Conservation (phyloP, 306 rosid species). For the Cucurbita maxima region DNA sequence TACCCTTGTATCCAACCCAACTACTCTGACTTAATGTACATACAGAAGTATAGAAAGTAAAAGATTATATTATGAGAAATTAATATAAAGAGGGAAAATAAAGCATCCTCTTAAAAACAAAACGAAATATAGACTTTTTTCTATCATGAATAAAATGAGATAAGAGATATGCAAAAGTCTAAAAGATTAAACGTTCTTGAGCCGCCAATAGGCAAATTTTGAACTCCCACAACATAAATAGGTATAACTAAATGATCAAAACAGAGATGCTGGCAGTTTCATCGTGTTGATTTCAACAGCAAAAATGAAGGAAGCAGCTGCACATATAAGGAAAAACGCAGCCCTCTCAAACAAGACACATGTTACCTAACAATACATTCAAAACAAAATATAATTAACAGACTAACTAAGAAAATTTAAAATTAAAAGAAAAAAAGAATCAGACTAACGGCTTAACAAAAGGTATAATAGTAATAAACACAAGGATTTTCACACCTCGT, state of each 20-base stretch:
- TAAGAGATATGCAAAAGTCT: not conserved
- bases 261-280: not conserved
- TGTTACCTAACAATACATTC: not conserved
- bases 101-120: not conserved
- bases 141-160: not conserved
- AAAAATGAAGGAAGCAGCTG: not conserved
- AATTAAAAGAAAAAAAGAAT: not conserved
- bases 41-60: not conserved
- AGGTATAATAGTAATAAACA: not conserved
- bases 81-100: not conserved
- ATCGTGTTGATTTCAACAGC: not conserved
- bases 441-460: not conserved
- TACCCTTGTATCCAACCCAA: not conserved
- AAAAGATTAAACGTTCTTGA: not conserved
- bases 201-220: not conserved
- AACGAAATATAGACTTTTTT: not conserved
- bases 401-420: not conserved
- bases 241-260: not conserved
- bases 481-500: conserved; percentile 55
- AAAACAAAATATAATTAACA: not conserved
- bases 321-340: not conserved
- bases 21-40: not conserved
- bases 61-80: not conserved
- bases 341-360: not conserved
- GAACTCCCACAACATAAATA: not conserved